Conservation (phyloP, 2,329 filamentous ascomycete genomes). For the Cladosporium sp. region DNA sequence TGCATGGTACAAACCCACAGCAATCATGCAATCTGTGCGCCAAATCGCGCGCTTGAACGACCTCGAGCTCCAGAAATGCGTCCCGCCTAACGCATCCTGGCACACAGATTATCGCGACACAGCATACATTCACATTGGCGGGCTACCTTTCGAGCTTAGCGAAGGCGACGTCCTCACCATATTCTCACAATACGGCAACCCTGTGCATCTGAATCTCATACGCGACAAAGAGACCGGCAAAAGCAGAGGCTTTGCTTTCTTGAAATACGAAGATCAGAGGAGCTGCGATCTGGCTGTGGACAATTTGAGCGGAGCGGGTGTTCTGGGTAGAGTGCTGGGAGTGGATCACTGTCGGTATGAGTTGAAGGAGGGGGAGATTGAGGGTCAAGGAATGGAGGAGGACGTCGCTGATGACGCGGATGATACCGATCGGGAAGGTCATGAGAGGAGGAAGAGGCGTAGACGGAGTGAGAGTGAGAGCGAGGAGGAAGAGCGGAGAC, state of each 20-base stretch:
- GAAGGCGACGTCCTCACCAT: conserved; percentile 96
- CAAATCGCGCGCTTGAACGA: conserved; percentile 91
- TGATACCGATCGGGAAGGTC: conserved; percentile 33
- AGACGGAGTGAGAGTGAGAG: conserved; percentile 39
- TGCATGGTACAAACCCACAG: no score
- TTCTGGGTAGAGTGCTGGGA: conserved; percentile 73
- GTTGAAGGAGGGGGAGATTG: conserved; percentile 64
- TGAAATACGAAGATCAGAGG: conserved; percentile 97
- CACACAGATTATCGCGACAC: conserved; percentile 97
- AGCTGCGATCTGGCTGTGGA: conserved; percentile 95
- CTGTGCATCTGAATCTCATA: conserved; percentile 84
- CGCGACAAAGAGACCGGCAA: conserved; percentile 97
- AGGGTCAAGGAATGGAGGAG: conserved; percentile 40
- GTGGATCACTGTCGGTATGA: conserved; percentile 96
- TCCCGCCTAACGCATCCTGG: conserved; percentile 84
- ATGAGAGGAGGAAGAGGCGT: conserved; percentile 43
- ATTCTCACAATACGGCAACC: conserved; percentile 95
- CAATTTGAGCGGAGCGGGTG: conserved; percentile 81
- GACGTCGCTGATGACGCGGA: conserved; percentile 51
- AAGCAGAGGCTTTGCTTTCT: conserved; percentile 87
- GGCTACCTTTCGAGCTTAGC: conserved; percentile 83
- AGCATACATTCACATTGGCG: conserved; percentile 93
- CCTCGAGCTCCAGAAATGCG: conserved; percentile 85
- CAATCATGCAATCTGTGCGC: conserved; percentile 85
- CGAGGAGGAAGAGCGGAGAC: conserved; percentile 44